A percentile compares a stretch with the other conserved stretches of the same genome.
phyloP scores from a whole-genome alignment of 2,329 filamentous ascomycete species.

The Coleophoma cylindrospora region DNA sequence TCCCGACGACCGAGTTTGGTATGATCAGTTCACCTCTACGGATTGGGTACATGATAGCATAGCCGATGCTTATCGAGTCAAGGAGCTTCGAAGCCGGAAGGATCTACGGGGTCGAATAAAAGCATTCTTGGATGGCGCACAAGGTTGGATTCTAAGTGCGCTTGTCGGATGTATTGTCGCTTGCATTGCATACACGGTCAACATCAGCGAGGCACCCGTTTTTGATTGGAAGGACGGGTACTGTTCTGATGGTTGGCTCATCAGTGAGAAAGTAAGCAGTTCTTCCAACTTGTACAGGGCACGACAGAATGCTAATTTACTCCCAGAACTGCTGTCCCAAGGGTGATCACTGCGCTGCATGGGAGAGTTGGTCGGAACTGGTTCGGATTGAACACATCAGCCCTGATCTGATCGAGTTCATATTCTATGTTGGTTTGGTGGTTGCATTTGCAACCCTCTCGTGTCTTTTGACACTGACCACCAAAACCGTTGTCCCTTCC shows the following conservation, averaged over 20 bases:
- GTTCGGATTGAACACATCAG: conserved; percentile 21
- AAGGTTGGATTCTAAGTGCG: conserved; percentile 92
- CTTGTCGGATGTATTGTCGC: conserved; percentile 85
- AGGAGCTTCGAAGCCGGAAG: conserved; percentile 73
- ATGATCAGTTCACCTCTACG: conserved; percentile 95
- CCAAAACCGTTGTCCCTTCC: conserved; percentile 92
- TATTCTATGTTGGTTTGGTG: conserved; percentile 68
- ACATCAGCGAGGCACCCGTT: conserved; percentile 77
- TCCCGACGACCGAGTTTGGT: conserved; percentile 89
- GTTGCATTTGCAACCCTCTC: conserved; percentile 65
- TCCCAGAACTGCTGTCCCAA: conserved; percentile 49
- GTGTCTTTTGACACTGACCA: conserved; percentile 77
- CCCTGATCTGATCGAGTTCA: conserved; percentile 68
- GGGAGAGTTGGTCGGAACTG: conserved; percentile 55
- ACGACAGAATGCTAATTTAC: conserved; percentile 10
- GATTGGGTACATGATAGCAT: conserved; percentile 99
- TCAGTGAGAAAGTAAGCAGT: conserved; percentile 58
- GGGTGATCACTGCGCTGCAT: conserved; percentile 49
- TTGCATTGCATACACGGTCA: conserved; percentile 79
- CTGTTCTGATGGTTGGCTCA: conserved; percentile 67
- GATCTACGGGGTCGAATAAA: conserved; percentile 78
- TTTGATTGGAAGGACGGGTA: conserved; percentile 93
- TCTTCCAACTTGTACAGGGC: neutral
- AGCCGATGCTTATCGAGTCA: conserved; percentile 85
- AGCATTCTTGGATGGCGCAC: conserved; percentile 76